phyloP scores from a whole-genome alignment of 2,329 filamentous ascomycete genomes.

The Dichotomopilus funicola region DNA sequence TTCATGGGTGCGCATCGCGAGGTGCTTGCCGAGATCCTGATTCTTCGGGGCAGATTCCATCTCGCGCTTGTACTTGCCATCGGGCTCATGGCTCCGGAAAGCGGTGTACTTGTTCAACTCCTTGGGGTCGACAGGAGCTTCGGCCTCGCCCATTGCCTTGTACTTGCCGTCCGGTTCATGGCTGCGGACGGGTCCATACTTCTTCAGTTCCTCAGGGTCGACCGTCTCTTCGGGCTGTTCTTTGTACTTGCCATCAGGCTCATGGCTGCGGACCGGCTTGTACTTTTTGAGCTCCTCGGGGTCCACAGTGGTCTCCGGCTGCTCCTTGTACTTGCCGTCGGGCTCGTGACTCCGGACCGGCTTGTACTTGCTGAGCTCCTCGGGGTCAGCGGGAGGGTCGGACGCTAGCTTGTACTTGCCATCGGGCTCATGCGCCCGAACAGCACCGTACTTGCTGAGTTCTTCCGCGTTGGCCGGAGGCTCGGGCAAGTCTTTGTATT shows the following conservation, averaged over 20 bases:
- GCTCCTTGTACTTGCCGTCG: conserved; percentile 12
- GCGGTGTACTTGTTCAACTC: too few species aligned
- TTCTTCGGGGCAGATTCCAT: too few species aligned
- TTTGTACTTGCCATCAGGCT: conserved; percentile 14
- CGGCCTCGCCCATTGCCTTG: not conserved
- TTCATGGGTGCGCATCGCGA: not conserved
- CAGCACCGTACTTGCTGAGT: conserved; percentile 32
- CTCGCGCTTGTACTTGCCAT: too few species aligned
- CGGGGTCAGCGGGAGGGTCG: not conserved
- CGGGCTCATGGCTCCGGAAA: too few species aligned
- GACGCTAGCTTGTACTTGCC: conserved; percentile 19
- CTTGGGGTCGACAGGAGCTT: too few species aligned
- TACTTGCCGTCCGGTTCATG: conserved; percentile 3
- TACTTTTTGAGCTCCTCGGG: not conserved
- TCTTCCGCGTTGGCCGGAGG: conserved; percentile 32
- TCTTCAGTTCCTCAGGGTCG: not conserved
- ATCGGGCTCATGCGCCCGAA: conserved; percentile 5
- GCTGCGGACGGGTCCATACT: not conserved
- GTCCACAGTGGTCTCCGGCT: not conserved
- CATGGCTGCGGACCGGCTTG: conserved; percentile 3
- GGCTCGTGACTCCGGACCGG: conserved; percentile 15
- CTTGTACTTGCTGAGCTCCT: conserved; percentile 35
- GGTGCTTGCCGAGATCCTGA: not conserved
- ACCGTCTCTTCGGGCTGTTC: not conserved
- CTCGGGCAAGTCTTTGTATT: not conserved